Evolutionary conservation across 2,329 filamentous ascomycete species (phyloP).

Genomic region (Venturiaceae sp.): DNA sequence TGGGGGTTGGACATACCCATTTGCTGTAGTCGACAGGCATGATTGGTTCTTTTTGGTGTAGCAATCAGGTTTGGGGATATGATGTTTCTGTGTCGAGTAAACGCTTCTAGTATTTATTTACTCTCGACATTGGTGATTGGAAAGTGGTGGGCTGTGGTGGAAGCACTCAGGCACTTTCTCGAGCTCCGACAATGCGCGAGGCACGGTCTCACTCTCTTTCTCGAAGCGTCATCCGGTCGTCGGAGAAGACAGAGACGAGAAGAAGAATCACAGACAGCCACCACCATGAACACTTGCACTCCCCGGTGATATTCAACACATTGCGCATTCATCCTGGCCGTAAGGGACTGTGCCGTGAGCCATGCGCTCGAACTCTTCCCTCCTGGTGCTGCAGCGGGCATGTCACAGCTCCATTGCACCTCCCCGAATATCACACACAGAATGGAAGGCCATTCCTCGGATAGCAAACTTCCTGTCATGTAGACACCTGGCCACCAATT

Average conservation of each 20-base stretch:
- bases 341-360: not conserved
- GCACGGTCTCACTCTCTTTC: not conserved
- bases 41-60: not conserved
- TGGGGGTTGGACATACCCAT: constrained; percentile 39
- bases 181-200: not conserved
- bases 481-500: not conserved
- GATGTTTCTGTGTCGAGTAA: too few relatives aligned
- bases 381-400: constrained; percentile 5
- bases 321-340: not conserved
- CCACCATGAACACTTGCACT: not conserved
- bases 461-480: not conserved
- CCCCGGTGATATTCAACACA: not conserved
- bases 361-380: constrained; percentile 5
- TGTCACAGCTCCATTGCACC: constrained; percentile 4
- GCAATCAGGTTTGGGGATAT: too few relatives aligned
- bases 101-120: not conserved
- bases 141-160: not conserved
- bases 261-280: not conserved
- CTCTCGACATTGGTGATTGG: not conserved
- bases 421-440: not conserved
- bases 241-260: too few relatives aligned
- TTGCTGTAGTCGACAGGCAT: constrained; percentile 64
- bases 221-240: not conserved
- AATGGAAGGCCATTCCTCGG: constrained; percentile 1
- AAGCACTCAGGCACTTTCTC: not conserved